phyloP scores from a whole-genome alignment of 768 basidiomycete genomes.

The Kondoa subrosea region DNA sequence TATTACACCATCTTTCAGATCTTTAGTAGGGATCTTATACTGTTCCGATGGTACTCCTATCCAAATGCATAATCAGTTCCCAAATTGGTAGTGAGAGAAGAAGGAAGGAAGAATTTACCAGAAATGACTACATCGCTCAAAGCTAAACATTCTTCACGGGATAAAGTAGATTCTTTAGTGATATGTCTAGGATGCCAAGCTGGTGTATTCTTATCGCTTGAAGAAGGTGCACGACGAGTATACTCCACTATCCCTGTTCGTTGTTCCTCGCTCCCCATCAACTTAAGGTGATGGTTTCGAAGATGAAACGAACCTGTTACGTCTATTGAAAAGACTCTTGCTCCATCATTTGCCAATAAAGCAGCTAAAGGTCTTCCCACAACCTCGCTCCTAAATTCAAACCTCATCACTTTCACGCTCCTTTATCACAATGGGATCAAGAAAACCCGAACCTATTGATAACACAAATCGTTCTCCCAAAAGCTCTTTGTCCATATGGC shows the following conservation, averaged over 20 bases:
- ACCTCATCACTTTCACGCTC: background rate
- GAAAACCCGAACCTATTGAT: constrained; percentile 69
- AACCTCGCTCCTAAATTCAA: constrained; percentile 59
- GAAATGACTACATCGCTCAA: constrained; percentile 84
- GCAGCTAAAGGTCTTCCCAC: constrained; percentile 95
- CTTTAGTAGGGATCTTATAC: constrained; percentile 78
- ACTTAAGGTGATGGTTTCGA: too few relatives aligned
- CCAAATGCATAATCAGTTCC: background rate
- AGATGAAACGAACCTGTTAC: too few relatives aligned
- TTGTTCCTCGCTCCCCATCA: too few relatives aligned
- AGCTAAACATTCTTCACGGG: constrained; percentile 62
- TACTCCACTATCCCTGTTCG: constrained; percentile 97
- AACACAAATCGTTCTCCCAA: constrained; percentile 79
- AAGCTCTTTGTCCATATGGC: constrained; percentile 84
- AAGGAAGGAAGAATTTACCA: too few relatives aligned
- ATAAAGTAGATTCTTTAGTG: constrained; percentile 49
- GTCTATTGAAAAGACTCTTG: constrained; percentile 84
- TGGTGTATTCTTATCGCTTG: constrained; percentile 32
- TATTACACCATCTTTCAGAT: constrained; percentile 82
- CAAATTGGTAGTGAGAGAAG: background rate
- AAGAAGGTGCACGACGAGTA: constrained; percentile 40
- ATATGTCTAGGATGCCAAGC: constrained; percentile 72
- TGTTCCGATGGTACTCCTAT: constrained; percentile 59
- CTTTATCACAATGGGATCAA: background rate
- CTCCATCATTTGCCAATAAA: constrained; percentile 86